A percentile compares a stretch with the other conserved stretches of the same genome.
phyloP scores from a whole-genome alignment of 495 filamentous ascomycete species.

The Xylaria cubensis region DNA sequence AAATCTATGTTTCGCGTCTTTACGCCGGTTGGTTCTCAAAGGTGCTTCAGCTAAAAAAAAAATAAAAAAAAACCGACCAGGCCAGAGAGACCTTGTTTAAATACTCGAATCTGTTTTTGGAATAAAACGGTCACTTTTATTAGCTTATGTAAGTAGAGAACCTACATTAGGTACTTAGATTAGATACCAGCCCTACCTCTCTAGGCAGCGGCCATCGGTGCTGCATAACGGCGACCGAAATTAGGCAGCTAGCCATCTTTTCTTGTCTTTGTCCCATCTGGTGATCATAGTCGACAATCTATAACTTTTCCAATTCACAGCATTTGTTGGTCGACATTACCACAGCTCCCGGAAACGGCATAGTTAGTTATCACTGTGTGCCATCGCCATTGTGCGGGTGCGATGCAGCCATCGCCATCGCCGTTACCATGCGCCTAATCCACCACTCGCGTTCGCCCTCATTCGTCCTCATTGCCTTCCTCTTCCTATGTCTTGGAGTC shows the following conservation, averaged over 20 bases:
- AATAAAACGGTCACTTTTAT: no score
- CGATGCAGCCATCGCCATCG: slow-evolving; percentile 11
- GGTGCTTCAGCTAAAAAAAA: no score
- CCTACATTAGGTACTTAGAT: not conserved
- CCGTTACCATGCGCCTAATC: slow-evolving; percentile 19
- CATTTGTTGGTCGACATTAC: not conserved
- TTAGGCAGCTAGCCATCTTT: not conserved
- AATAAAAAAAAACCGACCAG: no score
- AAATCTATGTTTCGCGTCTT: no score
- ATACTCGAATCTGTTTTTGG: no score
- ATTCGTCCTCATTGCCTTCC: slow-evolving; percentile 10
- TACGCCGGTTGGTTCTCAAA: no score
- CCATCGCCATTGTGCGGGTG: slow-evolving; percentile 15
- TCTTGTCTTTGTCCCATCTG: not conserved
- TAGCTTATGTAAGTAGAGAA: no score
- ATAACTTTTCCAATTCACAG: not conserved
- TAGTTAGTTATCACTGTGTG: not conserved
- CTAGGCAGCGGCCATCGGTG: not conserved
- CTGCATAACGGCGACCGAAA: not conserved
- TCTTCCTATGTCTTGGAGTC: slow-evolving; percentile 17
- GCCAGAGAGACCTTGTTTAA: no score
- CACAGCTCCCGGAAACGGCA: not conserved
- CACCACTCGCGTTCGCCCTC: not conserved
- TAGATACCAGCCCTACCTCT: not conserved
- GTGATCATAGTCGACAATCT: not conserved